Conservation (phyloP, 2,329 filamentous ascomycete genomes). For the Huntiella abstrusa region DNA sequence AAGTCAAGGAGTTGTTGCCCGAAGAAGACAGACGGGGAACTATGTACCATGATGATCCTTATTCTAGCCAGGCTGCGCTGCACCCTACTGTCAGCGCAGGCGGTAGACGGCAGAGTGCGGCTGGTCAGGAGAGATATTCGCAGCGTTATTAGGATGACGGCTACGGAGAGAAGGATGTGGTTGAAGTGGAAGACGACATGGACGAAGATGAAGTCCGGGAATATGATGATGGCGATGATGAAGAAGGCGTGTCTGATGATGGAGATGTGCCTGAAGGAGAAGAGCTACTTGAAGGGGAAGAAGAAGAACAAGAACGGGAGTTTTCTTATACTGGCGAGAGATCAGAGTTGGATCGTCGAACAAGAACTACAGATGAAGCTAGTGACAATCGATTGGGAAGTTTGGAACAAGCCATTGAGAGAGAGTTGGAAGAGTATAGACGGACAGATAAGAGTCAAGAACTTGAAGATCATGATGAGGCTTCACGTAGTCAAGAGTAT, state of each 20-base stretch:
- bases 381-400: background rate
- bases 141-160: conserved; percentile 8
- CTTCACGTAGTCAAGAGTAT: no score
- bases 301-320: background rate
- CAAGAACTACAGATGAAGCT: no score
- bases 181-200: background rate
- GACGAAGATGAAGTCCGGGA: background rate
- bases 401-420: background rate
- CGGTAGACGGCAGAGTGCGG: background rate
- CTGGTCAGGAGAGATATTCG: conserved; percentile 5
- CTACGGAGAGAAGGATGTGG: background rate
- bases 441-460: background rate
- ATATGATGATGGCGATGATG: no score
- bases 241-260: no score
- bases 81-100: background rate
- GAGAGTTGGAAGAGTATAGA: background rate
- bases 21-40: conserved; percentile 63
- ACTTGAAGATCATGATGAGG: background rate
- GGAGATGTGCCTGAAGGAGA: no score
- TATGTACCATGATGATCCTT: conserved; percentile 50
- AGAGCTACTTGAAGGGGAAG: no score
- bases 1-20: conserved; percentile 76
- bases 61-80: conserved; percentile 15
- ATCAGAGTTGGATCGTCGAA: no score
- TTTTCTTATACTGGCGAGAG: no score